A percentile compares a stretch with the other conserved stretches of the same genome.
These are phyloP conservation scores for Canna indica DNA, from an alignment of 176 grass and related monocot genomes.

Conservation along the genomic window DNA sequence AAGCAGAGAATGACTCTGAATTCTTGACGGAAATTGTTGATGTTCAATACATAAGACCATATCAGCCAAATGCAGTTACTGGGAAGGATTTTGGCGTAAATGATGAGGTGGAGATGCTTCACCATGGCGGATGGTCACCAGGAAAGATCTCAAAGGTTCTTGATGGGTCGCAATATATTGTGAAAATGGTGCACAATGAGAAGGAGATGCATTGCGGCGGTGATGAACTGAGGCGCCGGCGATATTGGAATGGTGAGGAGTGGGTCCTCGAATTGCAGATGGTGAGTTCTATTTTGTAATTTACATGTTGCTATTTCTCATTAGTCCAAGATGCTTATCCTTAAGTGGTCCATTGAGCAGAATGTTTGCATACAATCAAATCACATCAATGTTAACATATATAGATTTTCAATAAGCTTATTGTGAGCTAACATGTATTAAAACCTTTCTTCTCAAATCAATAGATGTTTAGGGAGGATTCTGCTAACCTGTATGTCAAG, in stretches of 20 bases:
- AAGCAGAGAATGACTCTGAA: not conserved
- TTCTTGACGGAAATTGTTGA: slow-evolving; percentile 39
- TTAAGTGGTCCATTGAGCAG: too few relatives aligned
- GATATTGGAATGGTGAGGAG: slow-evolving; percentile 40
- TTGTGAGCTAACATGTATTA: not conserved
- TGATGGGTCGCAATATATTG: slow-evolving; percentile 19
- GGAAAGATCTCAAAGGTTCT: slow-evolving; percentile 22
- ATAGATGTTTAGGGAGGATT: not conserved
- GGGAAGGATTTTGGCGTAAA: slow-evolving; percentile 18
- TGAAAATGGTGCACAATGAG: slow-evolving; percentile 4
- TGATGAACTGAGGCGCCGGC: slow-evolving; percentile 28
- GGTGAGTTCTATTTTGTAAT: not conserved
- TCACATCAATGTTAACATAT: not conserved
- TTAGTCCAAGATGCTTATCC: too few relatives aligned
- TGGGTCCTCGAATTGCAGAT: slow-evolving; percentile 38
- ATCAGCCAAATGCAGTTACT: slow-evolving; percentile 1
- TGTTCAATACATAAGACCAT: slow-evolving; percentile 35
- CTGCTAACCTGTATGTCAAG: not conserved
- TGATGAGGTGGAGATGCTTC: slow-evolving; percentile 34
- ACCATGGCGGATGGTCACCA: slow-evolving; percentile 34
- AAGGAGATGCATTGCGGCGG: slow-evolving; percentile 7
- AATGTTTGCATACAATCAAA: not conserved
- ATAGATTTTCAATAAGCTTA: not conserved
- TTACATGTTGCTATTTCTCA: not conserved
- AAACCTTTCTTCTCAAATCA: not conserved